Evolutionary conservation across 2,329 filamentous ascomycete genomes (phyloP), one percentile per base, ranked within the genome.

Genomic region (Penicillium oxalicum): DNA sequence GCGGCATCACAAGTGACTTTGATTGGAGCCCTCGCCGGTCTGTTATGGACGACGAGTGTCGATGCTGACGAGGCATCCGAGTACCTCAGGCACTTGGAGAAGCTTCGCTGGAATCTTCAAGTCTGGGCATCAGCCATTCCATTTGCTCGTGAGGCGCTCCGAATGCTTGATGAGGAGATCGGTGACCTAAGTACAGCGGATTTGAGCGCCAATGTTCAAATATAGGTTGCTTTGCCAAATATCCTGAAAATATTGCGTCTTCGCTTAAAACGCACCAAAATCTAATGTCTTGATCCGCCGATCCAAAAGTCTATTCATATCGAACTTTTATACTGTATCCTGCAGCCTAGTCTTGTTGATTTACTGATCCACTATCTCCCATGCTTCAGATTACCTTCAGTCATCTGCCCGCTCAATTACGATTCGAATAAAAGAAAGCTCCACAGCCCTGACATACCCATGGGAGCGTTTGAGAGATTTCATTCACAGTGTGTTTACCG

Each of bases 1-100:
- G 72, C 72, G 4, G 68, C 68, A 26, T 69, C 71, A 56, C 70
- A 68, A 50, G 68, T 73, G 44, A 66, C 67, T 1, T 60, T 74
- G n/a, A 62, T 74, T 7, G 68, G 70, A 8, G 66, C 69, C 1
- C 72, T 73, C 45, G 69, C 70, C 29, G 66, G 69, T 28, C 62
- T 72, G 2, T 56, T 74, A 0, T 67, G 64, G 56, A 61, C 59
- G 5, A 71, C 70, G 9, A 60, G 69, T 2, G 47, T 48, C 1
- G 56, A 57, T 12, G 55, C 56, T 8, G 62, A 69, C 25, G 70
- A 74, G 50, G 60, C 63, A 32, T 56, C 62, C 4, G 56, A 61
- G 13, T 72, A 69, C 48, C 61, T 62, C 9, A 53, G 61, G 12
- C 67, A 66, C 39, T 52, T 74, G 6, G 69, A 70, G 37, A 70